phyloP scores from a whole-genome alignment of 768 basidiomycete genomes.

The Russula emetica region DNA sequence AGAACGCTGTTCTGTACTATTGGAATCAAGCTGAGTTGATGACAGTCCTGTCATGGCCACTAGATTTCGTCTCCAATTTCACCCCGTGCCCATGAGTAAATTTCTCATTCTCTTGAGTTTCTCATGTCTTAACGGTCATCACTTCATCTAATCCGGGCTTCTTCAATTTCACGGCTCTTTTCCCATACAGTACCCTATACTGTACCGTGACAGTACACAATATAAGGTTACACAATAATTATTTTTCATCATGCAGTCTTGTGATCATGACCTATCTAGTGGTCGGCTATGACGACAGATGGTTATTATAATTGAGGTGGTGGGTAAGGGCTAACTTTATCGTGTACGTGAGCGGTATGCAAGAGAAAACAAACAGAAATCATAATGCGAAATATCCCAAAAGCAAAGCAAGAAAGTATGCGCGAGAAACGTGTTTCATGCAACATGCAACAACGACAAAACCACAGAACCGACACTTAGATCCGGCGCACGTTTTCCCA shows the following conservation, averaged over 20 bases:
- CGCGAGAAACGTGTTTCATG: too few species aligned
- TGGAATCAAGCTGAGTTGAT: too few species aligned
- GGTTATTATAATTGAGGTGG: not conserved
- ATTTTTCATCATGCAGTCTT: conserved; percentile 8
- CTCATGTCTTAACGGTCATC: too few species aligned
- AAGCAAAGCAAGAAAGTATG: not conserved
- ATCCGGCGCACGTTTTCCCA: not conserved
- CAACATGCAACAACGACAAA: not conserved
- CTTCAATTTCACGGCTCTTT: too few species aligned
- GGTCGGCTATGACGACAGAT: not conserved
- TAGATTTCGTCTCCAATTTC: too few species aligned
- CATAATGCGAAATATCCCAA: not conserved
- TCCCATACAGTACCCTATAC: too few species aligned
- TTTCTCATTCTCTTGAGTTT: too few species aligned
- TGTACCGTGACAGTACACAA: too few species aligned
- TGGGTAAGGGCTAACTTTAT: not conserved
- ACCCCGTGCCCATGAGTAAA: too few species aligned
- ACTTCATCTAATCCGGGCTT: too few species aligned
- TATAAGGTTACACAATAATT: not conserved
- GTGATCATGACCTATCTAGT: not conserved
- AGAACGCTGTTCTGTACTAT: too few species aligned
- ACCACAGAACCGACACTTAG: not conserved
- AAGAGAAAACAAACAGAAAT: not conserved
- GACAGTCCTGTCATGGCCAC: too few species aligned
- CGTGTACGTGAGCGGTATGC: not conserved